Conservation (phyloP, 2,329 filamentous ascomycete species). For the Lachnellula subtilissima region DNA sequence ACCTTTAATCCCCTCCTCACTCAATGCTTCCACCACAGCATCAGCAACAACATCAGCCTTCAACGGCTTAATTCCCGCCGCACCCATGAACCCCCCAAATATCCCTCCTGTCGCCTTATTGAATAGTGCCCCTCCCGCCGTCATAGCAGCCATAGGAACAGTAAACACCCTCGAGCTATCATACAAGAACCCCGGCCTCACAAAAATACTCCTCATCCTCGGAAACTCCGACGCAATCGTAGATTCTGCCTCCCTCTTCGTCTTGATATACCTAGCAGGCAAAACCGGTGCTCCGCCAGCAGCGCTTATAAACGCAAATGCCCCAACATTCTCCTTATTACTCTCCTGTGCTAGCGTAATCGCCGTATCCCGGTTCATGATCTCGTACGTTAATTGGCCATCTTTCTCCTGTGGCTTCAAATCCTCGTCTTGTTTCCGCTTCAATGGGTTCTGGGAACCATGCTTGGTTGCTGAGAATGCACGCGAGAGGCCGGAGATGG, state of each 20-base stretch:
- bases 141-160: slow-evolving; percentile 74
- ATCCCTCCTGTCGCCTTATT: slow-evolving; percentile 74
- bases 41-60: slow-evolving; percentile 84
- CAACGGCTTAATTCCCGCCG: slow-evolving; percentile 78
- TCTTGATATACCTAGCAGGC: slow-evolving; percentile 79
- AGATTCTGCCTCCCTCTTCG: slow-evolving; percentile 85
- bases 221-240: slow-evolving; percentile 70
- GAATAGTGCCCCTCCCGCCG: slow-evolving; percentile 67
- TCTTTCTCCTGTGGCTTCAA: slow-evolving; percentile 62
- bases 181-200: slow-evolving; percentile 85
- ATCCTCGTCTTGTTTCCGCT: slow-evolving; percentile 52
- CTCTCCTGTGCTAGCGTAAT: slow-evolving; percentile 78
- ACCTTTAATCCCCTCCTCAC: slow-evolving; percentile 67
- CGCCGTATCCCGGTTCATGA: slow-evolving; percentile 92
- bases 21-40: slow-evolving; percentile 82
- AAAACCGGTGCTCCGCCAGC: slow-evolving; percentile 80
- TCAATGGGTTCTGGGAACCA: slow-evolving; percentile 65
- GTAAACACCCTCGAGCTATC: slow-evolving; percentile 78
- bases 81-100: slow-evolving; percentile 72
- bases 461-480: slow-evolving; percentile 67
- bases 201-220: slow-evolving; percentile 71
- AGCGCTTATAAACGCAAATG: slow-evolving; percentile 86
- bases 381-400: slow-evolving; percentile 86
- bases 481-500: slow-evolving; percentile 70
- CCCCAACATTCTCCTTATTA: slow-evolving; percentile 54